Conservation (phyloP, 805 yeast species). For the Geotrichum ghanense region DNA sequence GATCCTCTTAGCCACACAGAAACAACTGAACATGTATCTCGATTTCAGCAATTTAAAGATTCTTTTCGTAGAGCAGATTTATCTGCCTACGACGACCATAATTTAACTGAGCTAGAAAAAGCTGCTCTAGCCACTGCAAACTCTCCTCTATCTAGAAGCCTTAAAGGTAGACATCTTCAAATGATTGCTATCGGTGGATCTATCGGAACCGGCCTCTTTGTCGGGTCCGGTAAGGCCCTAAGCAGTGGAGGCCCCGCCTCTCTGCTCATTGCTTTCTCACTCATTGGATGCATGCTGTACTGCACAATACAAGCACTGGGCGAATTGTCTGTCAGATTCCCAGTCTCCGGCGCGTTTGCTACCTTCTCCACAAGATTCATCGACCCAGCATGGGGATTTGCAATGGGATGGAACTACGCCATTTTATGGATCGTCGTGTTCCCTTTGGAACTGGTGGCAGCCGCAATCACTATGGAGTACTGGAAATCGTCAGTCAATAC, state of each 20-base stretch:
- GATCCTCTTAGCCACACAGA: too few relatives aligned
- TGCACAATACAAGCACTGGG: constrained; percentile 53
- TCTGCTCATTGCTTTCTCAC: constrained; percentile 34
- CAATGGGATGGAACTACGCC: constrained; percentile 57
- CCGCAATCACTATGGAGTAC: constrained; percentile 40
- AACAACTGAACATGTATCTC: not conserved
- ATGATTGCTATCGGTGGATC: constrained; percentile 75
- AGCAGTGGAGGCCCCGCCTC: constrained; percentile 40
- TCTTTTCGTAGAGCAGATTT: constrained; percentile 30
- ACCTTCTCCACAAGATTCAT: constrained; percentile 45
- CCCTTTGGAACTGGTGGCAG: constrained; percentile 54
- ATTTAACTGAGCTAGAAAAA: constrained; percentile 4
- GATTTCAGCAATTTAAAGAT: constrained; percentile 18
- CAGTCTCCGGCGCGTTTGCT: constrained; percentile 47
- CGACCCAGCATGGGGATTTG: constrained; percentile 54
- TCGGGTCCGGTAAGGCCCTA: constrained; percentile 38
- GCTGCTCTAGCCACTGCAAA: constrained; percentile 25
- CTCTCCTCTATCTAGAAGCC: constrained; percentile 38
- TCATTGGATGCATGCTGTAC: constrained; percentile 45
- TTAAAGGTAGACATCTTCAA: constrained; percentile 26
- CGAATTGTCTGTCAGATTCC: constrained; percentile 55
- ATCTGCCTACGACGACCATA: not conserved
- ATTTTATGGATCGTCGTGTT: constrained; percentile 47
- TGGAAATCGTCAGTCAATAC: constrained; percentile 44
- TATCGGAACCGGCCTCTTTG: constrained; percentile 59